phyloP scores from a whole-genome alignment of 2,329 filamentous ascomycete genomes.

The Aspergillus thermomutatus region DNA sequence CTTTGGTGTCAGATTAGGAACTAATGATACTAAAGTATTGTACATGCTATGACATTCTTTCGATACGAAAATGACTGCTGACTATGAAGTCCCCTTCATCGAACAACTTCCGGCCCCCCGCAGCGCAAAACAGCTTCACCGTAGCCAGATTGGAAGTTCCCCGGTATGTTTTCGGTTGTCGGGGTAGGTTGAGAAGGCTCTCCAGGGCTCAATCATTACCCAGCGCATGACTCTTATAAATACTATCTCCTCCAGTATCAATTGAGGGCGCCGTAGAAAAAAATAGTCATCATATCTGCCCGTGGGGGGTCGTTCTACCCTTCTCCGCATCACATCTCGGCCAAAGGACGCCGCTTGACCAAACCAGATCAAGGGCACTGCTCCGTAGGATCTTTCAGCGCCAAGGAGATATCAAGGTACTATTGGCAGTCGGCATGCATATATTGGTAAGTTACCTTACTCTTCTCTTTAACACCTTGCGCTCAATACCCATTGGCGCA shows the following conservation, averaged over 20 bases:
- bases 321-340: neutral
- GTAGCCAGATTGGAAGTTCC: slow-evolving; percentile 23
- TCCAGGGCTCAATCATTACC: slow-evolving; percentile 19
- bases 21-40: neutral
- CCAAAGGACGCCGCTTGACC: neutral
- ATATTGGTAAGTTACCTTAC: slow-evolving; percentile 41
- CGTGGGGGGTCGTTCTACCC: neutral
- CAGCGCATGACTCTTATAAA: slow-evolving; percentile 18
- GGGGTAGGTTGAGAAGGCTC: slow-evolving; percentile 5
- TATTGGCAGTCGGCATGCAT: slow-evolving; percentile 36
- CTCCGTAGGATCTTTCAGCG: neutral
- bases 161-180: slow-evolving; percentile 17
- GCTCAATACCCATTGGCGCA: slow-evolving; percentile 1
- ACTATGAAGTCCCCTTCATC: neutral
- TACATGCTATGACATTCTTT: slow-evolving; percentile 4
- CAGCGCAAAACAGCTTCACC: slow-evolving; percentile 28
- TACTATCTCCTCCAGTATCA: slow-evolving; percentile 5
- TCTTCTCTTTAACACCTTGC: slow-evolving; percentile 6
- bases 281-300: neutral
- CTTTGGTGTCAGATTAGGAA: neutral
- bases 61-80: slow-evolving; percentile 2
- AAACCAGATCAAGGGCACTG: neutral
- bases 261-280: neutral
- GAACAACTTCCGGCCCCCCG: slow-evolving; percentile 17
- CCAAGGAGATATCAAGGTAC: slow-evolving; percentile 7